Conservation (phyloP, 331 rosid genomes). For the Acacia concinna region DNA sequence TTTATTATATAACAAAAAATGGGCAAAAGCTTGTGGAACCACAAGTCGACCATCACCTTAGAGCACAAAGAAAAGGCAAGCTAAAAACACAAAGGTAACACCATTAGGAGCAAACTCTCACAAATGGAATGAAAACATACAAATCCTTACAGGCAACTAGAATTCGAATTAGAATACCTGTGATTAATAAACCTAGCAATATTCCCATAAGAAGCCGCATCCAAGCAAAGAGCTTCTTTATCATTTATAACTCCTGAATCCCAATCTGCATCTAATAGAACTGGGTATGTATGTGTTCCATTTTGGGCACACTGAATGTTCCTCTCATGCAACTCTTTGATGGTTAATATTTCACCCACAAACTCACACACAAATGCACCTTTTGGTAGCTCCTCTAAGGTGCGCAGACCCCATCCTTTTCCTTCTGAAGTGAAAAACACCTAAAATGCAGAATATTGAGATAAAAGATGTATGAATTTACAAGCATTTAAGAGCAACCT, state of each 20-base stretch:
- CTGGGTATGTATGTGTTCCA: conserved; percentile 47
- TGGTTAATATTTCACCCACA: conserved; percentile 83
- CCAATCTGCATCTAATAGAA: conserved; percentile 83
- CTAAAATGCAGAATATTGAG: conserved; percentile 43
- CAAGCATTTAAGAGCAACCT: conserved; percentile 15
- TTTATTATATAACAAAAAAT: neutral
- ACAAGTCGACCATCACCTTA: neutral
- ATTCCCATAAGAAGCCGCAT: conserved; percentile 78
- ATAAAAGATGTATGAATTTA: neutral
- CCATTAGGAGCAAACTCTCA: conserved; percentile 9
- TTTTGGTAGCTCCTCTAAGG: conserved; percentile 83
- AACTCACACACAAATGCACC: conserved; percentile 93
- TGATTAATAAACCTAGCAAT: conserved; percentile 91
- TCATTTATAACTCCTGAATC: conserved; percentile 50
- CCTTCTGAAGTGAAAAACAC: conserved; percentile 78
- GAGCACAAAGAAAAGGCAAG: conserved; percentile 12
- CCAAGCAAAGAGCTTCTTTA: conserved; percentile 81
- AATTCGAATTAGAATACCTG: conserved; percentile 53
- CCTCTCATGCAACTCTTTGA: conserved; percentile 64
- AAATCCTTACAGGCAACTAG: neutral
- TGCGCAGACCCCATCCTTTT: conserved; percentile 98
- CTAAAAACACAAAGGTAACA: neutral
- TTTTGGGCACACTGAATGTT: conserved; percentile 46
- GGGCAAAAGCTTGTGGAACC: neutral
- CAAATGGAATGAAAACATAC: neutral